Conservation (phyloP, 345 rosid species). For the Draba incana region DNA sequence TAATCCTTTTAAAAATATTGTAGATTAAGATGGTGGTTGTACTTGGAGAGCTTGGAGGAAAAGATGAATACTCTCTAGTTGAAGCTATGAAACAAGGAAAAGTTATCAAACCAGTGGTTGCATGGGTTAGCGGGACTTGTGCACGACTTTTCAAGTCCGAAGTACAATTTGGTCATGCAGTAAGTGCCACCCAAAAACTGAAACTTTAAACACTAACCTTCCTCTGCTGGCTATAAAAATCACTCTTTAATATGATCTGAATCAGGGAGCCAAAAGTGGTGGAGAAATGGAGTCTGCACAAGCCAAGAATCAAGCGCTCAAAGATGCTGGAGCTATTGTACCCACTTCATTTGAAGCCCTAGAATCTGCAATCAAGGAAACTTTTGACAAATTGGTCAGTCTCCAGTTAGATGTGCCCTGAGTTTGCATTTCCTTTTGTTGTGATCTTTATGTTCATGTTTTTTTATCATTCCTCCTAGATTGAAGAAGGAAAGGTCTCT, state of each 20-base stretch:
- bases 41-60: slow-evolving; percentile 97
- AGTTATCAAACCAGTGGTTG: slow-evolving; percentile 92
- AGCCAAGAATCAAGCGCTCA: slow-evolving; percentile 93
- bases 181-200: slow-evolving; percentile 51
- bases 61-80: slow-evolving; percentile 94
- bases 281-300: slow-evolving; percentile 99
- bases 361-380: slow-evolving; percentile 75
- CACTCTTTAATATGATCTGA: slow-evolving; percentile 27
- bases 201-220: not conserved
- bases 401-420: slow-evolving; percentile 24
- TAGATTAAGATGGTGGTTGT: slow-evolving; percentile 95
- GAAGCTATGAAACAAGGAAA: slow-evolving; percentile 96
- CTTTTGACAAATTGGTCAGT: slow-evolving; percentile 88
- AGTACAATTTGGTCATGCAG: slow-evolving; percentile 99
- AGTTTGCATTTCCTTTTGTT: slow-evolving; percentile 11
- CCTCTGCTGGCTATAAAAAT: slow-evolving; percentile 10
- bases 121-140: slow-evolving; percentile 99
- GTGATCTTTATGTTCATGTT: slow-evolving; percentile 21
- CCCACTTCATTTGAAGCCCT: slow-evolving; percentile 91
- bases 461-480: slow-evolving; percentile 43
- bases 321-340: slow-evolving; percentile 88
- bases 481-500: slow-evolving; percentile 73
- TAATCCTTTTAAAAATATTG: slow-evolving; percentile 19
- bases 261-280: slow-evolving; percentile 98
- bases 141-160: slow-evolving; percentile 95